A percentile compares a stretch with the other conserved stretches of the same genome.
Conservation (phyloP, 2,329 filamentous ascomycete genomes). For the Plenodomus tracheiphilus region DNA sequence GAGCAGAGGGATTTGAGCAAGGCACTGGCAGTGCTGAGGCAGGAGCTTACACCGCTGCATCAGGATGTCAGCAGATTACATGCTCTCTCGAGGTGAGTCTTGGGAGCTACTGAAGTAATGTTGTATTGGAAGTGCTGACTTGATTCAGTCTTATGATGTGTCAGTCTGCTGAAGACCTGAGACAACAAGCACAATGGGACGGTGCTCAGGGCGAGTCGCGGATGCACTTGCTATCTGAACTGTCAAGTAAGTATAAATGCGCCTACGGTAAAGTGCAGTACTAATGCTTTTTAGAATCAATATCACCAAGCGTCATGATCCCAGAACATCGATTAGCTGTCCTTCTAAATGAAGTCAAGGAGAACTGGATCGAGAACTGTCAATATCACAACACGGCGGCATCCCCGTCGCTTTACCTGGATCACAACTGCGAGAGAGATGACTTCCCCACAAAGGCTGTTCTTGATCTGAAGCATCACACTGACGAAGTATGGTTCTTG, state of each 20-base stretch:
- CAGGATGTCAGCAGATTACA: slow-evolving; percentile 78
- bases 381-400: slow-evolving; percentile 82
- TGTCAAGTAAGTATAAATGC: slow-evolving; percentile 70
- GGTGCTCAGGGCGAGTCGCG: slow-evolving; percentile 77
- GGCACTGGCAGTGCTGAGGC: slow-evolving; percentile 81
- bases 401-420: slow-evolving; percentile 83
- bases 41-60: slow-evolving; percentile 83
- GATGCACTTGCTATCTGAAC: slow-evolving; percentile 72
- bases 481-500: slow-evolving; percentile 88
- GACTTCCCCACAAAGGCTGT: slow-evolving; percentile 77
- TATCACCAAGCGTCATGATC: slow-evolving; percentile 96
- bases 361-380: slow-evolving; percentile 79
- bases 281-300: slow-evolving; percentile 64
- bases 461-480: slow-evolving; percentile 71
- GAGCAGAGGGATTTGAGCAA: slow-evolving; percentile 73
- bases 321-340: slow-evolving; percentile 85
- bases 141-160: slow-evolving; percentile 80
- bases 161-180: slow-evolving; percentile 74
- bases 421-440: slow-evolving; percentile 79
- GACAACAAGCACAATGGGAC: slow-evolving; percentile 79
- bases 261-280: background rate
- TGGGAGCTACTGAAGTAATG: background rate
- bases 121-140: slow-evolving; percentile 19
- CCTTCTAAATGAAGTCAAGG: slow-evolving; percentile 81
- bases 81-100: slow-evolving; percentile 70